phyloP scores from a whole-genome alignment of 2,329 filamentous ascomycete species.

The Cladophialophora immunda region DNA sequence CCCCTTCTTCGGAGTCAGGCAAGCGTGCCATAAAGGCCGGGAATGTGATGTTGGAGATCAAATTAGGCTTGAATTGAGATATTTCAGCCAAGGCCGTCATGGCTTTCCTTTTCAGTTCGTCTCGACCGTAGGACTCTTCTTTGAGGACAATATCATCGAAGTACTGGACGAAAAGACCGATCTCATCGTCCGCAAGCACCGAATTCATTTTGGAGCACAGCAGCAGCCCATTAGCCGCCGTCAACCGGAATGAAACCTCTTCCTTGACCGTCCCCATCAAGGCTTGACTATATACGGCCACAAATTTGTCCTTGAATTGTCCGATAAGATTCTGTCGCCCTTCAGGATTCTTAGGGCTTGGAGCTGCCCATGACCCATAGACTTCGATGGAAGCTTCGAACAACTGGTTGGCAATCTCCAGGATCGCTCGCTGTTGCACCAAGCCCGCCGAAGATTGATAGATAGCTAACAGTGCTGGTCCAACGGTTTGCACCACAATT shows the following conservation, averaged over 20 bases:
- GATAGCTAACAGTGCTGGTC: constrained; percentile 66
- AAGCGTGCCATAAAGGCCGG: constrained; percentile 72
- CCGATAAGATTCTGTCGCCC: constrained; percentile 53
- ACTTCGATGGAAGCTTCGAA: constrained; percentile 66
- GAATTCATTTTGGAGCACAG: constrained; percentile 55
- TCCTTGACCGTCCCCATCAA: constrained; percentile 62
- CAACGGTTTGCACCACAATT: constrained; percentile 63
- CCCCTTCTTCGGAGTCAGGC: constrained; percentile 64
- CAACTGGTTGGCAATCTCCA: constrained; percentile 68
- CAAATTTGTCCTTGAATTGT: constrained; percentile 60
- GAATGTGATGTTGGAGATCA: constrained; percentile 71
- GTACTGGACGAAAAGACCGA: constrained; percentile 63
- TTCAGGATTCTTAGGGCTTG: constrained; percentile 47
- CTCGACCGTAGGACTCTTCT: constrained; percentile 64
- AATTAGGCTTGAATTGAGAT: constrained; percentile 67
- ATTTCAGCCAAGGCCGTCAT: constrained; percentile 67
- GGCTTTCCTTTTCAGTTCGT: constrained; percentile 66
- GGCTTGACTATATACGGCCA: constrained; percentile 64
- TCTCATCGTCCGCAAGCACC: constrained; percentile 61
- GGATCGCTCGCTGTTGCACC: constrained; percentile 67
- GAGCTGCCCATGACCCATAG: constrained; percentile 64
- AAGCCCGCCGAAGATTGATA: constrained; percentile 70
- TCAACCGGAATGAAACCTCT: constrained; percentile 59
- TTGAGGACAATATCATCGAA: constrained; percentile 69
- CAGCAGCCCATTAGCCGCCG: constrained; percentile 58